Conservation (phyloP, 2,329 filamentous ascomycete genomes). For the Aspergillus caelatus region DNA sequence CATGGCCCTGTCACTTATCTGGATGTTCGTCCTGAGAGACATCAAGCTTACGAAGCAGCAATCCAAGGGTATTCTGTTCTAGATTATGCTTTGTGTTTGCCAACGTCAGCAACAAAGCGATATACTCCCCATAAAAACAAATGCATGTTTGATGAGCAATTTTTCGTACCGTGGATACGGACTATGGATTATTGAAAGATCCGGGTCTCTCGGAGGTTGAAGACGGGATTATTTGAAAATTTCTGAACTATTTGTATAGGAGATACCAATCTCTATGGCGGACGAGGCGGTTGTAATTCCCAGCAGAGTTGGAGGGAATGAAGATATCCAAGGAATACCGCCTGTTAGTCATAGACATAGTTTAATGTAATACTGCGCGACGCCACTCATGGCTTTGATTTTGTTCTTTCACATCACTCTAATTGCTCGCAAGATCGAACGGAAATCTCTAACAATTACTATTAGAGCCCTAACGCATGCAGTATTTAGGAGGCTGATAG, state of each 20-base stretch:
- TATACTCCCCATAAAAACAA: neutral
- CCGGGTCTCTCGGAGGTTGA: neutral
- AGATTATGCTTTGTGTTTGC: neutral
- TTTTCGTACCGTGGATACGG: neutral
- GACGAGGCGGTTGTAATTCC: neutral
- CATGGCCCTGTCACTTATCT: constrained; percentile 17
- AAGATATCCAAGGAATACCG: neutral
- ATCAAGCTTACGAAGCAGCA: constrained; percentile 10
- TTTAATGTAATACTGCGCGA: neutral
- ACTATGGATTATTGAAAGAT: neutral
- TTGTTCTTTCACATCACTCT: neutral
- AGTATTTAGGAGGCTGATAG: neutral
- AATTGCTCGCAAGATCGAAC: neutral
- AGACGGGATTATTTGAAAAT: neutral
- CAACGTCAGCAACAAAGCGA: neutral
- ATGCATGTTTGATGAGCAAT: neutral
- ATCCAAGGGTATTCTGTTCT: constrained; percentile 10
- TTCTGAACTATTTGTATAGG: neutral
- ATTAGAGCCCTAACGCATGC: neutral
- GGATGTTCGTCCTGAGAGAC: constrained; percentile 14
- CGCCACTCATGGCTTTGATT: neutral
- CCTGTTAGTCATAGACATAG: neutral
- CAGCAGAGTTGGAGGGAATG: neutral
- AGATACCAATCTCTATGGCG: neutral
- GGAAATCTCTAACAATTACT: neutral